Percentiles rank a stretch among this genome's conserved stretches.
Evolutionary conservation across 1,284 basidiomycete genomes (phyloP).

Genomic region (Fomitopsis palustris): DNA sequence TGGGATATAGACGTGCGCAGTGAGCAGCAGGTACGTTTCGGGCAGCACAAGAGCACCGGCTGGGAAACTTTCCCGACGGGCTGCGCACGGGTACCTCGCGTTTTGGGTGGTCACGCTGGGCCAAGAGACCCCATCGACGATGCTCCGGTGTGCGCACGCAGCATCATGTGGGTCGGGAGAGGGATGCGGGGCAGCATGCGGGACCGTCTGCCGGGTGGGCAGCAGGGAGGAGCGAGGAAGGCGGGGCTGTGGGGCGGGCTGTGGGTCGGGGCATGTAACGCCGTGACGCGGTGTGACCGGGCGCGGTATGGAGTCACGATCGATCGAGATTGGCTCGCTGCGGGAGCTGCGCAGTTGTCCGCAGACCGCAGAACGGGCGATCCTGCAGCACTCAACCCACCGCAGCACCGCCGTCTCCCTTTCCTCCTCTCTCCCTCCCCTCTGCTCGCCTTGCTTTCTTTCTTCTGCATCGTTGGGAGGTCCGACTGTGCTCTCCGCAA

Average conservation of each 20-base stretch:
- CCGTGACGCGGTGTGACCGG: neutral
- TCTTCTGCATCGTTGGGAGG: constrained; percentile 9
- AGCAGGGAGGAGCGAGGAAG: neutral
- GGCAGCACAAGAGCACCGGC: constrained; percentile 2
- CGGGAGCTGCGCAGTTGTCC: constrained; percentile 11
- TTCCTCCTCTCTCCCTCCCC: constrained; percentile 16
- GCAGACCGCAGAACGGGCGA: constrained; percentile 7
- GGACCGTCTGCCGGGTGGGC: neutral
- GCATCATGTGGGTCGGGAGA: neutral
- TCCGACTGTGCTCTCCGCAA: neutral
- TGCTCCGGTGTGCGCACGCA: neutral
- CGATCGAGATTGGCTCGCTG: constrained; percentile 8
- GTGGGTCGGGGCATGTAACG: neutral
- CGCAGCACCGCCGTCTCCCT: constrained; percentile 27
- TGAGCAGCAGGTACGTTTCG: neutral
- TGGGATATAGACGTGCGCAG: constrained; percentile 3
- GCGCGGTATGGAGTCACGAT: constrained; percentile 1
- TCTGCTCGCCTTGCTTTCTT: constrained; percentile 10
- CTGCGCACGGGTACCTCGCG: neutral
- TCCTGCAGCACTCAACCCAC: constrained; percentile 1
- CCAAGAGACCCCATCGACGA: neutral
- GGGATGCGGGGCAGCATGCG: neutral
- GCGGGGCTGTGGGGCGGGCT: neutral
- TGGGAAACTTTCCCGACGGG: neutral
- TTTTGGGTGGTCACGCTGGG: neutral